phyloP scores from a whole-genome alignment of 1,284 basidiomycete genomes.

The Malassezia yamatoensis region DNA sequence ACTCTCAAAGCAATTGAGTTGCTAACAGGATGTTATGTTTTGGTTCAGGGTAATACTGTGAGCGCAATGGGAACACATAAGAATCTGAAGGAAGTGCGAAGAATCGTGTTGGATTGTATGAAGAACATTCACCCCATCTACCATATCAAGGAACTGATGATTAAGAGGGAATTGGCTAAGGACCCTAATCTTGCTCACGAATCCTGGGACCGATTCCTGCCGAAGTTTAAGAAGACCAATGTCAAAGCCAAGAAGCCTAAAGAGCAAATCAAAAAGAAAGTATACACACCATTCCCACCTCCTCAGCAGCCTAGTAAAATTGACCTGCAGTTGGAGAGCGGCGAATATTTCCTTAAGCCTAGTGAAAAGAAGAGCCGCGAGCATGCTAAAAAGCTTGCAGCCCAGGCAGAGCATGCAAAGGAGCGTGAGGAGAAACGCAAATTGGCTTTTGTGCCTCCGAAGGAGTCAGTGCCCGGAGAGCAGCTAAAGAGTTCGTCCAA shows the following conservation, averaged over 20 bases:
- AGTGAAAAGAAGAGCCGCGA: slow-evolving; percentile 58
- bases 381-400: slow-evolving; percentile 40
- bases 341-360: slow-evolving; percentile 93
- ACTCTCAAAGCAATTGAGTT: slow-evolving; percentile 98
- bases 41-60: slow-evolving; percentile 96
- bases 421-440: slow-evolving; percentile 30
- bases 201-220: slow-evolving; percentile 94
- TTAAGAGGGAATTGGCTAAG: slow-evolving; percentile 91
- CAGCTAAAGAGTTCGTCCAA: background rate
- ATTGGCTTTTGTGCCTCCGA: slow-evolving; percentile 27
- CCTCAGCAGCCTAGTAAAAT: slow-evolving; percentile 86
- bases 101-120: slow-evolving; percentile 96
- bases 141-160: slow-evolving; percentile 99
- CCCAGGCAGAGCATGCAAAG: slow-evolving; percentile 26
- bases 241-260: slow-evolving; percentile 59
- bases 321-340: slow-evolving; percentile 85
- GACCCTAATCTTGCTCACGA: slow-evolving; percentile 90
- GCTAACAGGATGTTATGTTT: slow-evolving; percentile 88
- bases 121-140: slow-evolving; percentile 99
- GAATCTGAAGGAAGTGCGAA: slow-evolving; percentile 83
- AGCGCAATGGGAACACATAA: slow-evolving; percentile 95
- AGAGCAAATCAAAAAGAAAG: slow-evolving; percentile 61
- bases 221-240: slow-evolving; percentile 86
- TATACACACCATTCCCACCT: slow-evolving; percentile 98
- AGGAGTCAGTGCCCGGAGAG: slow-evolving; percentile 20